These are phyloP conservation scores for Fusarium sp. DNA, from an alignment of 2,329 filamentous ascomycete genomes.

Conservation along the genomic window DNA sequence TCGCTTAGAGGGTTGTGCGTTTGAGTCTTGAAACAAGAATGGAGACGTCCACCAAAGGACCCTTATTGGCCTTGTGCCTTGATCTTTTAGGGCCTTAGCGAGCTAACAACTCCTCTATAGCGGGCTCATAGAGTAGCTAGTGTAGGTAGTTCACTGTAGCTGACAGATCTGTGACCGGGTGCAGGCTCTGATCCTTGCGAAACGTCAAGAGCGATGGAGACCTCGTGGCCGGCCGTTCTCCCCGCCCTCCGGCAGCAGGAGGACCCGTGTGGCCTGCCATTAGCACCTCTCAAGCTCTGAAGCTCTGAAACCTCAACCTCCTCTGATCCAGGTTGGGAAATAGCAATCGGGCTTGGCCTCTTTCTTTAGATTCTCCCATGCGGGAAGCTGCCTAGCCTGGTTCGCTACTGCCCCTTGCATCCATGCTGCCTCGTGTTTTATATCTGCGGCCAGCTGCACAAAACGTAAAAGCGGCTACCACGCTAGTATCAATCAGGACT, in stretches of 20 bases:
- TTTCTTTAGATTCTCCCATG: conserved; percentile 7
- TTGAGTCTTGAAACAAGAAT: conserved; percentile 41
- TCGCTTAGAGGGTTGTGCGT: conserved; percentile 39
- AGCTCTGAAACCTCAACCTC: conserved; percentile 26
- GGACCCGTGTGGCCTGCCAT: conserved; percentile 41
- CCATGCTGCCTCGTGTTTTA: conserved; percentile 43
- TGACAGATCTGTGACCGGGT: conserved; percentile 34
- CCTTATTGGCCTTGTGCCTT: not conserved
- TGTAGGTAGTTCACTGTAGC: not conserved
- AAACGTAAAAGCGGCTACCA: conserved; percentile 1
- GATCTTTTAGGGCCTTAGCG: no score
- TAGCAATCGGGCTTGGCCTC: conserved; percentile 8
- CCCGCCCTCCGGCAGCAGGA: conserved; percentile 29
- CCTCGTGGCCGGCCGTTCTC: conserved; percentile 27
- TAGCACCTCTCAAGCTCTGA: not conserved
- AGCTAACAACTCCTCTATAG: no score
- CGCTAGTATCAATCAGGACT: conserved; percentile 23
- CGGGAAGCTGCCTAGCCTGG: not conserved
- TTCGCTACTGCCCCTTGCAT: not conserved
- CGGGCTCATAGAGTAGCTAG: not conserved
- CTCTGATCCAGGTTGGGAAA: conserved; percentile 23
- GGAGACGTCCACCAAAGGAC: conserved; percentile 13
- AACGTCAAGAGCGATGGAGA: conserved; percentile 21
- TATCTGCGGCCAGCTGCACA: conserved; percentile 22
- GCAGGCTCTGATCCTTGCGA: conserved; percentile 29